A percentile compares a stretch with the other conserved stretches of the same genome.
Conservation (phyloP, 441 rosid species). For the Capsella rubella region DNA sequence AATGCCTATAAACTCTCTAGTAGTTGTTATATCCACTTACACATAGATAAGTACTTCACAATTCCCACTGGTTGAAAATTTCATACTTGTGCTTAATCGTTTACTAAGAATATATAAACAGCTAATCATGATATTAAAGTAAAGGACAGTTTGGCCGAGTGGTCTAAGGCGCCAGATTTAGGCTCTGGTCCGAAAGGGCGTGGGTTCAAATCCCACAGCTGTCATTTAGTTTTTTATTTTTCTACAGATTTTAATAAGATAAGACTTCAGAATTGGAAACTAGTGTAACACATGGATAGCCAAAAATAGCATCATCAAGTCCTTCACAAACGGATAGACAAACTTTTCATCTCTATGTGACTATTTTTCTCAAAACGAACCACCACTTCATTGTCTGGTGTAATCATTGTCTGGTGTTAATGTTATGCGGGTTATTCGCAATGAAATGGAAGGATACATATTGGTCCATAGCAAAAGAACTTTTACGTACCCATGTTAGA, state of each 20-base stretch:
- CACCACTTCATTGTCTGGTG: background rate
- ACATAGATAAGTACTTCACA: no score
- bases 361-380: no score
- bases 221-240: background rate
- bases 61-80: no score
- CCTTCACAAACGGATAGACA: no score
- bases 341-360: no score
- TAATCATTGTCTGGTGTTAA: background rate
- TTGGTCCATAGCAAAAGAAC: background rate
- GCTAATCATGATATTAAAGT: no score
- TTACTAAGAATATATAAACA: background rate
- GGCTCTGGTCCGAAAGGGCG: constrained; percentile 99
- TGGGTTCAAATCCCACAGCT: constrained; percentile 98
- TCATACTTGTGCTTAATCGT: background rate
- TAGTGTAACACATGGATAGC: no score
- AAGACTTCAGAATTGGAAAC: no score
- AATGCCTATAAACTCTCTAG: background rate
- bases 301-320: no score
- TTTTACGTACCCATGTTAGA: background rate
- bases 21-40: background rate
- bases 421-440: background rate
- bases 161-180: constrained; percentile 99
- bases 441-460: background rate
- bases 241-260: background rate
- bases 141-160: constrained; percentile 42